phyloP scores from a whole-genome alignment of 768 basidiomycete species.

The Trametes cubensis region DNA sequence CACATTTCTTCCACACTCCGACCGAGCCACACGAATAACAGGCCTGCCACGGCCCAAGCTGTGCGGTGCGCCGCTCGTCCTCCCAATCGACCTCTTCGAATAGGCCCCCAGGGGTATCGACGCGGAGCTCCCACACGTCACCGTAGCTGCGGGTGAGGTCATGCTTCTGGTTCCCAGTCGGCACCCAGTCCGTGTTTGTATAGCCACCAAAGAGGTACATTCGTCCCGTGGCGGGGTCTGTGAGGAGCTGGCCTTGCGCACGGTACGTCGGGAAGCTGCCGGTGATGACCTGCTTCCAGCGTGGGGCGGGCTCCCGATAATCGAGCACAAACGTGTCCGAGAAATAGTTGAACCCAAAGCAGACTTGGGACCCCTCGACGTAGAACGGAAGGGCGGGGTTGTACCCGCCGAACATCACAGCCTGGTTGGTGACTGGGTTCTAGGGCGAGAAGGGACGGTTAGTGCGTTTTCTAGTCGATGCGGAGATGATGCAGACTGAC shows the following conservation, averaged over 20 bases:
- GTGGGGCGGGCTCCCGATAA: slow-evolving; percentile 17
- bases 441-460: slow-evolving; percentile 14
- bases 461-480: background rate
- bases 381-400: slow-evolving; percentile 31
- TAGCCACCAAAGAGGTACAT: slow-evolving; percentile 45
- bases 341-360: slow-evolving; percentile 42
- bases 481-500: slow-evolving; percentile 29
- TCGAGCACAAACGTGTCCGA: slow-evolving; percentile 44
- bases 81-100: slow-evolving; percentile 42
- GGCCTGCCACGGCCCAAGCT: slow-evolving; percentile 44
- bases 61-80: slow-evolving; percentile 41
- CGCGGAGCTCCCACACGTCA: slow-evolving; percentile 43
- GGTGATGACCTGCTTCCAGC: slow-evolving; percentile 45
- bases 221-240: slow-evolving; percentile 40
- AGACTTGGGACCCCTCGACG: slow-evolving; percentile 1
- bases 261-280: slow-evolving; percentile 48
- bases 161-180: slow-evolving; percentile 32
- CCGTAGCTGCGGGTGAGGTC: slow-evolving; percentile 36
- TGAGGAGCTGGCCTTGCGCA: slow-evolving; percentile 37
- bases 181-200: slow-evolving; percentile 43
- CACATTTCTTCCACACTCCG: slow-evolving; percentile 44
- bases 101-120: slow-evolving; percentile 41
- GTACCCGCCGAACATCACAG: slow-evolving; percentile 46
- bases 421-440: slow-evolving; percentile 40
- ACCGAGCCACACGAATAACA: slow-evolving; percentile 44